phyloP scores from a whole-genome alignment of 2,329 filamentous ascomycete genomes.

The Aureobasidium zeae region DNA sequence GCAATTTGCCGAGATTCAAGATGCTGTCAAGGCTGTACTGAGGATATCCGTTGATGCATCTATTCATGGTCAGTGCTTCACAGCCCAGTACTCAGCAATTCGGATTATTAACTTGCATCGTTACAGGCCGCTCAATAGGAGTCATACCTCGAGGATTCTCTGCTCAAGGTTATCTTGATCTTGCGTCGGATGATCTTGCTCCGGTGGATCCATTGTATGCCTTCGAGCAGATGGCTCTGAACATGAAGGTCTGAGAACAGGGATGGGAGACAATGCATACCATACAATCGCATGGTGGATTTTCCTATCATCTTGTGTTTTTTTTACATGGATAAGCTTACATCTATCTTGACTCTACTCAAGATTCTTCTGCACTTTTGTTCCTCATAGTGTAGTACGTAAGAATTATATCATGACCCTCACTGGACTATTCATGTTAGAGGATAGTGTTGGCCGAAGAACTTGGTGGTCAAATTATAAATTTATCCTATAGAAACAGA shows the following conservation, averaged over 20 bases:
- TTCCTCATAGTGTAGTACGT: too few species aligned
- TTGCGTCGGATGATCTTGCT: constrained; percentile 18
- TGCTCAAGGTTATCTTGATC: constrained; percentile 20
- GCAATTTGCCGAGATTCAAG: constrained; percentile 21
- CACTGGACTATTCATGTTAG: too few species aligned
- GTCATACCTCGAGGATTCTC: constrained; percentile 19
- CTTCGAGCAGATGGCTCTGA: not conserved
- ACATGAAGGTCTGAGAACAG: not conserved
- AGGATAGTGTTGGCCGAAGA: too few species aligned
- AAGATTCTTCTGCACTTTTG: too few species aligned
- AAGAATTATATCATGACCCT: too few species aligned
- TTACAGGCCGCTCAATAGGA: constrained; percentile 20
- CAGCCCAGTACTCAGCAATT: not conserved
- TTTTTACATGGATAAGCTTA: too few species aligned
- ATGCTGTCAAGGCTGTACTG: constrained; percentile 20
- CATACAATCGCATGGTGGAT: too few species aligned
- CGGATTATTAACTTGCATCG: not conserved
- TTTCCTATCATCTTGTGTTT: too few species aligned
- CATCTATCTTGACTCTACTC: too few species aligned
- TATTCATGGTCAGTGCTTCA: constrained; percentile 20
- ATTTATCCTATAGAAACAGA: too few species aligned
- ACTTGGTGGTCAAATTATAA: too few species aligned
- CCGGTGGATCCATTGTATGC: not conserved
- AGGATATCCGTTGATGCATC: constrained; percentile 20
- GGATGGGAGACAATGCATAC: too few species aligned